Evolutionary conservation across 2,329 filamentous ascomycete genomes (phyloP), one percentile per base, ranked within the genome.

Genomic region (Amylocarpus encephaloides): DNA sequence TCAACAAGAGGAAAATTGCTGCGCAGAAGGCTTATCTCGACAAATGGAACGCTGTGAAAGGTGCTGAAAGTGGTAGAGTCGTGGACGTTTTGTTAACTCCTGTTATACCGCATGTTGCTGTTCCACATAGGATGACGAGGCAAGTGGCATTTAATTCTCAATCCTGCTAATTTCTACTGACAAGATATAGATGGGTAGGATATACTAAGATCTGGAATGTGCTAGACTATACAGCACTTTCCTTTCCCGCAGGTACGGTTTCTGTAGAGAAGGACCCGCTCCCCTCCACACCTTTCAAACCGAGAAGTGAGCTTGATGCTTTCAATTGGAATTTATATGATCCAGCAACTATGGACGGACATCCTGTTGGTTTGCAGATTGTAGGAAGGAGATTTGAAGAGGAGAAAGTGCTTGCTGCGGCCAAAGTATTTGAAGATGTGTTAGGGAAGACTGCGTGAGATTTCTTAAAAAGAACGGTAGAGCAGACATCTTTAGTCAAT

Each of bases 161-260:
- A n/a, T 44, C 32, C 16, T 44, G 9, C 18, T 33, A 13, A 15
- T 15, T 6, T 30, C 29, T n/a, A 16, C 32, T 2, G 33, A 33
- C n/a, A 18, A 54, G 1, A 11, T 70, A 65, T 18, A 64, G 68
- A n/a, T 75, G 72, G 72, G 72, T 74, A 0, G 53, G 53, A 2
- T 82, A 83, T 56, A 82, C 79, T 1, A 80, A 80, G 58, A 70
- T 82, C 6, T 82, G 78, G 74, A 82, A 82, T 55, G 66, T 82
- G 7, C 66, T 83, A 0, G 80, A 84, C 57, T 83, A 83, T 56
- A 69, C 77, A 0, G 76, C 79, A 0, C 63, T 81, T 9, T 72
- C 75, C 0, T 67, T 83, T 16, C 79, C 80, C 1, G 74, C 70
- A 13, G 76, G 76, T 0, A 64, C 77, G 0, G 62, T 67, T 1